Evolutionary conservation across 495 filamentous ascomycete species (phyloP), one percentile per base, ranked within the genome.

Genomic region (Daldinia bambusicola): DNA sequence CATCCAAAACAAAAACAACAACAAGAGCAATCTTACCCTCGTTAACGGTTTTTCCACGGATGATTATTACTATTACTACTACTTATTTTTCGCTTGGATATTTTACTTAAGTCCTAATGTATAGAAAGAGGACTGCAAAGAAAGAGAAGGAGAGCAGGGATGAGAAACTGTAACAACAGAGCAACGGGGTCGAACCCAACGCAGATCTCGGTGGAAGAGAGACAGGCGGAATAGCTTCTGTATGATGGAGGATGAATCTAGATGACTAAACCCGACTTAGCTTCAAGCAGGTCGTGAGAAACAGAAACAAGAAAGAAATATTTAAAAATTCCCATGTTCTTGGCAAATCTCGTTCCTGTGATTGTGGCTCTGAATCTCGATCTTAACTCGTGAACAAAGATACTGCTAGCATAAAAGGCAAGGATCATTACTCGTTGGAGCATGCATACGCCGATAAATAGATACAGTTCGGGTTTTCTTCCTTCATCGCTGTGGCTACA

Each of bases 91-190:
- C 56, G 9, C 45, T 36, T 61, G 56, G 32, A 51, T 60, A 53
- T 51, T 61, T 36, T 67, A 60, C 31, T 34, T 69, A 1, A 61
- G 70, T 73, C 64, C 70, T 69, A 73, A 73, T 73, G 70, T 73
- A 73, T 73, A 73, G 70, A 73, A 73, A 30, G 8, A 71, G 70
- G 66, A 73, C 70, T 73, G 66, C 66, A 61, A 73, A 73, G 66
- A 55, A 41, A 31, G 26, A 26, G 26, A 26, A 26, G 26, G 3
- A 26, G 34, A 43, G 41, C 43, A 16, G 63, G 16, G 4, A 52
- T 37, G 63, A 55, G 55, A 57, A 55, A 65, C 64, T 72, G 69
- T 72, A 72, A 60, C 53, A 72, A 58, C 32, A 72, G 31, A 45
- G 52, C 34, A 31, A 64, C 26, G 56, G 56, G 65, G 50, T 55